phyloP scores from a whole-genome alignment of 108 stramenopile genomes.

The Fragilaria crotonensis region DNA sequence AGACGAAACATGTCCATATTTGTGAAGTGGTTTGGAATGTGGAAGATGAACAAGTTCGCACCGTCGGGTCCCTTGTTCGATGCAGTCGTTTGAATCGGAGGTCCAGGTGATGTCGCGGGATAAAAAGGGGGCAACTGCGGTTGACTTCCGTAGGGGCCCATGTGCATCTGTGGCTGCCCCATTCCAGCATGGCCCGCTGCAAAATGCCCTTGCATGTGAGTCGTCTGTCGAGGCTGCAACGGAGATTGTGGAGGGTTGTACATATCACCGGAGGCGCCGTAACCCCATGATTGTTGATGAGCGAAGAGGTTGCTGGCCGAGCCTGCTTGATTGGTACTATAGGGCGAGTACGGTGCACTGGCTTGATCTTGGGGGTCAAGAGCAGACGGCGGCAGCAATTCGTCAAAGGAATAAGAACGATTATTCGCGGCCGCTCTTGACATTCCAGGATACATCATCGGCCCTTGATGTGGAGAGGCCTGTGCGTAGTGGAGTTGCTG shows the following conservation, averaged over 20 bases:
- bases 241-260: slow-evolving; percentile 23
- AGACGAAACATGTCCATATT: slow-evolving; percentile 89
- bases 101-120: slow-evolving; percentile 56
- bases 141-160: slow-evolving; percentile 14
- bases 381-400: slow-evolving; percentile 27
- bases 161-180: neutral
- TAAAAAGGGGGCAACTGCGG: slow-evolving; percentile 26
- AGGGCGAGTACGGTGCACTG: slow-evolving; percentile 15
- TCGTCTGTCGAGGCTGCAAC: slow-evolving; percentile 21
- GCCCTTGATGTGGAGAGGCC: neutral
- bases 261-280: slow-evolving; percentile 30
- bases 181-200: neutral
- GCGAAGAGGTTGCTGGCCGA: slow-evolving; percentile 23
- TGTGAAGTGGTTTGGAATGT: slow-evolving; percentile 96
- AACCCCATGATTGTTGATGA: slow-evolving; percentile 44
- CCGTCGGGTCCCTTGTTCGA: slow-evolving; percentile 81
- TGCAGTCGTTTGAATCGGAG: slow-evolving; percentile 63
- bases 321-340: slow-evolving; percentile 11
- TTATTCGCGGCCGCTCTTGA: slow-evolving; percentile 3
- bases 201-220: neutral
- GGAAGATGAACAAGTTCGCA: slow-evolving; percentile 96
- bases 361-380: slow-evolving; percentile 12
- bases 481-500: neutral
- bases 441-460: neutral
- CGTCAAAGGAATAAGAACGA: slow-evolving; percentile 46